Conservation (phyloP, 768 basidiomycete genomes). For the Lentinula edodes region DNA sequence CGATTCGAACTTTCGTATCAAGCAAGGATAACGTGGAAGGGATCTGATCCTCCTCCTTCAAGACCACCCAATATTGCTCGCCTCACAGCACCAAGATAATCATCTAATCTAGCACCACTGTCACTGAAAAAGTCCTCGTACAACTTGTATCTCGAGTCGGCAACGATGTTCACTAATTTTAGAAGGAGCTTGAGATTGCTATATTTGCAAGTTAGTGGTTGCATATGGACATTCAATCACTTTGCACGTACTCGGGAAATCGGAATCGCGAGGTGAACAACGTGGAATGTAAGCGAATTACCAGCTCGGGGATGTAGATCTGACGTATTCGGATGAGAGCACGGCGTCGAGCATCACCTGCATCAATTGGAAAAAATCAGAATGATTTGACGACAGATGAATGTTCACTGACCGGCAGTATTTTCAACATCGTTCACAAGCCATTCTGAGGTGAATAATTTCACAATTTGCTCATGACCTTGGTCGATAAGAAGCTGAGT, state of each 20-base stretch:
- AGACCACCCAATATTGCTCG: conserved; percentile 67
- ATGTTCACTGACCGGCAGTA: background rate
- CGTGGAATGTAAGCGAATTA: conserved; percentile 76
- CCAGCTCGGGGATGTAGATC: conserved; percentile 84
- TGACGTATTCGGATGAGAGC: conserved; percentile 83
- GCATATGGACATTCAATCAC: background rate
- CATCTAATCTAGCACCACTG: conserved; percentile 55
- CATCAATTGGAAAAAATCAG: background rate
- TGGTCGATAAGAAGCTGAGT: conserved; percentile 55
- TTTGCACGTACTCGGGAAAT: conserved; percentile 57
- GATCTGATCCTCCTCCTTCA: conserved; percentile 73
- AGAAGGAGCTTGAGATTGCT: conserved; percentile 78
- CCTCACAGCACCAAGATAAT: conserved; percentile 72
- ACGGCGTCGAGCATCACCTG: conserved; percentile 48
- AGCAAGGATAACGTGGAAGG: conserved; percentile 42
- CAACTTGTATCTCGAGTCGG: conserved; percentile 79
- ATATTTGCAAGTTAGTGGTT: background rate
- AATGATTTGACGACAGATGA: background rate
- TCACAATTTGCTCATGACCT: conserved; percentile 58
- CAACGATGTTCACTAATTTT: conserved; percentile 77
- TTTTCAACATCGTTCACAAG: conserved; percentile 50
- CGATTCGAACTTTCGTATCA: background rate
- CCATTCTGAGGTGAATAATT: conserved; percentile 77
- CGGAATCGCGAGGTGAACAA: conserved; percentile 58
- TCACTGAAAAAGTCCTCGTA: conserved; percentile 79